Evolutionary conservation across 2,329 filamentous ascomycete species (phyloP).

Genomic region (Tolypocladium tundrense): DNA sequence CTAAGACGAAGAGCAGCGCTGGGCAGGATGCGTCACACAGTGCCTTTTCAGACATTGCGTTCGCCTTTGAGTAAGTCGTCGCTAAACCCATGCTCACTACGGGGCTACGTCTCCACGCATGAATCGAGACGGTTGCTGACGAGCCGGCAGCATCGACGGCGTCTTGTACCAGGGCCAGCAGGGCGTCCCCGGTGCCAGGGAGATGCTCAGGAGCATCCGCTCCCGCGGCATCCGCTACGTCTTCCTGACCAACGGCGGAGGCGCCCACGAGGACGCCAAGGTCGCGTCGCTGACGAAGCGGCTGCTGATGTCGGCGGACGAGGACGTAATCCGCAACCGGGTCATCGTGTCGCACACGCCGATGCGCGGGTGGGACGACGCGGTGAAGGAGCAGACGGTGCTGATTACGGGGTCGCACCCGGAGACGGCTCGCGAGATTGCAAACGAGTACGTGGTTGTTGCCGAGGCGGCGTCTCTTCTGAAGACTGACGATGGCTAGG

Average conservation of each 20-base stretch:
- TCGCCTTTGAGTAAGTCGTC: slow-evolving; percentile 25
- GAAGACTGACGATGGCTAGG: slow-evolving; percentile 11
- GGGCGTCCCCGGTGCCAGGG: slow-evolving; percentile 66
- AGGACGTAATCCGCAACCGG: slow-evolving; percentile 22
- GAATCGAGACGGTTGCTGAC: not conserved
- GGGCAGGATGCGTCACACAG: slow-evolving; percentile 3
- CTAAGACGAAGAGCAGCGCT: not conserved
- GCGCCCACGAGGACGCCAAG: slow-evolving; percentile 56
- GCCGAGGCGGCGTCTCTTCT: not conserved
- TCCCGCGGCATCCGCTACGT: slow-evolving; percentile 77
- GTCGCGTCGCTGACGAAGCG: slow-evolving; percentile 21
- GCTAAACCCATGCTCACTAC: not conserved
- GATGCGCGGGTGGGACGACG: slow-evolving; percentile 48
- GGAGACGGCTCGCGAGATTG: slow-evolving; percentile 59
- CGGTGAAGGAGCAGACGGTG: slow-evolving; percentile 42
- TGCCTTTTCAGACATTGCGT: slow-evolving; percentile 21
- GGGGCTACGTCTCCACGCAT: not conserved
- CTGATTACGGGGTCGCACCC: slow-evolving; percentile 64
- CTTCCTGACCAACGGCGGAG: slow-evolving; percentile 90
- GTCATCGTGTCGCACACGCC: slow-evolving; percentile 81
- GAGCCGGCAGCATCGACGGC: slow-evolving; percentile 60
- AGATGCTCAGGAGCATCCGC: slow-evolving; percentile 65
- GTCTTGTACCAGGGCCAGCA: slow-evolving; percentile 80
- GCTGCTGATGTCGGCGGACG: slow-evolving; percentile 18
- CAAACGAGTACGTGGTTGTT: slow-evolving; percentile 41